Conservation (phyloP, 176 grass and related monocot species). For the Neostapfia colusana region DNA sequence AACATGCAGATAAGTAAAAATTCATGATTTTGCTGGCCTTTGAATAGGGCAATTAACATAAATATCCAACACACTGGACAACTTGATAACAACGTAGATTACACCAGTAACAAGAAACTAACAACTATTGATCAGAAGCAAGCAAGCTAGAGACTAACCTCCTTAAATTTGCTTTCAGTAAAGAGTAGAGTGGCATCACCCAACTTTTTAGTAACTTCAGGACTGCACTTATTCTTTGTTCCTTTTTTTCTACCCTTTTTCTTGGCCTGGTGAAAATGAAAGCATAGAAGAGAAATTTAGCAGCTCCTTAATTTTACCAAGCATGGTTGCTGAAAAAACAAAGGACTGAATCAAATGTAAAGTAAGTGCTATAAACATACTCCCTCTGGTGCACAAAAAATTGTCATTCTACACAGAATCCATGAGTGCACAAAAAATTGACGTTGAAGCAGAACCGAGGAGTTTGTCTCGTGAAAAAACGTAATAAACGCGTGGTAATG, state of each 20-base stretch:
- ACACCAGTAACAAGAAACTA: neutral
- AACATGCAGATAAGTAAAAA: neutral
- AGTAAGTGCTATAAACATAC: neutral
- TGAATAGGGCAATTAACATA: neutral
- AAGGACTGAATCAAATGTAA: neutral
- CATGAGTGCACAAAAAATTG: too few species aligned
- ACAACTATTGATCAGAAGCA: neutral
- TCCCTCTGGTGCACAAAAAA: too few species aligned
- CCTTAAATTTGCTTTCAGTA: conserved; percentile 64
- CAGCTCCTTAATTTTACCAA: conserved; percentile 1
- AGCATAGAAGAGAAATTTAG: neutral
- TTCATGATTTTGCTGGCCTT: neutral
- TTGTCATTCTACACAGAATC: too few species aligned
- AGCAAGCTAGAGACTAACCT: conserved; percentile 47
- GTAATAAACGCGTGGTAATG: too few species aligned
- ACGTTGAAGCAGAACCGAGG: too few species aligned
- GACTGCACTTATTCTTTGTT: conserved; percentile 58
- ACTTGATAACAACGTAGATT: neutral
- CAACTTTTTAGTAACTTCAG: conserved; percentile 72
- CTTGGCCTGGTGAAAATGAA: conserved; percentile 48
- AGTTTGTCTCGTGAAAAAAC: too few species aligned
- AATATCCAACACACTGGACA: neutral
- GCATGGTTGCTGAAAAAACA: neutral
- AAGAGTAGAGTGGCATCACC: conserved; percentile 77
- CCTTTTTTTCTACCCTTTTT: conserved; percentile 72